Evolutionary conservation across 1,284 basidiomycete genomes (phyloP).

Genomic region (Moesziomyces globuligerus): DNA sequence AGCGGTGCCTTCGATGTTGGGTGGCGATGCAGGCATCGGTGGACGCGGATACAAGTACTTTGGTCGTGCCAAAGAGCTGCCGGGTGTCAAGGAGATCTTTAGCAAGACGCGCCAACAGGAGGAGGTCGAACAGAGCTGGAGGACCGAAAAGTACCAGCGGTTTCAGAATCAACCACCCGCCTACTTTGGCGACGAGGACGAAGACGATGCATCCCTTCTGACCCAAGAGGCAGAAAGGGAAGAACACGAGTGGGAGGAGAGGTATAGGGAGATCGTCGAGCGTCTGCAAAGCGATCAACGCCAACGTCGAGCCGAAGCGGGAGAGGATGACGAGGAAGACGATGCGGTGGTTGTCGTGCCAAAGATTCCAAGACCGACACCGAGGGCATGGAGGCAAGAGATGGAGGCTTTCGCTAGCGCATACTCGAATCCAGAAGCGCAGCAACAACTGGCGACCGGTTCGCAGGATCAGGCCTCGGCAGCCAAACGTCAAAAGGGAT

Average conservation of each 20-base stretch:
- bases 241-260: conserved; percentile 74
- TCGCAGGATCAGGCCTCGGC: not conserved
- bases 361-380: conserved; percentile 47
- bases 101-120: conserved; percentile 77
- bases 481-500: conserved; percentile 16
- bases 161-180: conserved; percentile 86
- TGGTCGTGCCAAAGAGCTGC: conserved; percentile 93
- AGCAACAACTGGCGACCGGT: conserved; percentile 2
- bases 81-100: conserved; percentile 94
- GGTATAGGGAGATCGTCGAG: conserved; percentile 57
- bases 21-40: conserved; percentile 82
- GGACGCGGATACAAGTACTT: conserved; percentile 99
- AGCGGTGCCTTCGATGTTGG: conserved; percentile 86
- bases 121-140: conserved; percentile 81
- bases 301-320: conserved; percentile 2
- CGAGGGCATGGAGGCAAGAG: conserved; percentile 43
- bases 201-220: conserved; percentile 77
- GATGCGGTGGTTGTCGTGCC: conserved; percentile 45
- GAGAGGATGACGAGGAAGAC: conserved; percentile 12
- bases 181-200: conserved; percentile 93
- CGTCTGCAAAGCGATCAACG: conserved; percentile 11
- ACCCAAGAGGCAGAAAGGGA: conserved; percentile 55
- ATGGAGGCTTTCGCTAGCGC: conserved; percentile 11
- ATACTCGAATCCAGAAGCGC: not conserved
- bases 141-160: conserved; percentile 81